Base-by-base conservation (phyloP, 2,329 filamentous ascomycete genomes). In the Nakataea oryzae region DNA sequence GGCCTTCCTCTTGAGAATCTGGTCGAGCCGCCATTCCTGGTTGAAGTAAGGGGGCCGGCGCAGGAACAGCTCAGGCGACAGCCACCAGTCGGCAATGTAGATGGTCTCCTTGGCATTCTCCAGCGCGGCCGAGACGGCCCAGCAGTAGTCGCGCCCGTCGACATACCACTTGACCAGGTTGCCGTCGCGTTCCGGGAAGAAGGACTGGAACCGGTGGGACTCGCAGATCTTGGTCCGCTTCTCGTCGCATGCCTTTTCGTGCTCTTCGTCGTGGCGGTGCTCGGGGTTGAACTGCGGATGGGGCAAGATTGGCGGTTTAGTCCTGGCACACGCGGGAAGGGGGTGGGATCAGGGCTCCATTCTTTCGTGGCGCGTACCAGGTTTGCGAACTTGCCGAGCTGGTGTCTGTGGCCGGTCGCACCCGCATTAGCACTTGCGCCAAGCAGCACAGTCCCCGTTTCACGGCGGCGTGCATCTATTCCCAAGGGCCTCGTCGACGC, bases 111-210 rank as follows among this genome's bases (percentile, higher is more conserved):
- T 89, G 50, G 95, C 95, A 64, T 87, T 82, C 66, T 97, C 93
- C n/a, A 97, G 80, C 0, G 93, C 93, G 41, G 88, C 86, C 0
- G 92, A 96, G 13, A 99, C 92, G 24, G 95, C 85, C 87, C 92
- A 96, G 73, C 95, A 96, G 74, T 99, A 99, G 75, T 97, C 90
- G 64, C 92, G 82, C 3, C 92, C 95, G 72, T 97, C 95, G 13
- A 97, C 91, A 75, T 97, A 97, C 93, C 93, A 99, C 78, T 97
- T 97, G 72, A 95, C 81, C 63, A 89, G 81, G 73, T 97, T 97
- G 30, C 87, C 89, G 13, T 93, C 86, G 56, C 88, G 86, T 72
- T 93, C 88, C 0, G 93, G 93, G 50, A 96, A 96, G 75, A 90
- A 99, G 4, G 91, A 96, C n/a, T 89, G 74, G 77, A 92, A 97